Evolutionary conservation across 1,284 basidiomycete species (phyloP), one percentile per base, ranked within the genome.

Genomic region (Puccinia horiana): DNA sequence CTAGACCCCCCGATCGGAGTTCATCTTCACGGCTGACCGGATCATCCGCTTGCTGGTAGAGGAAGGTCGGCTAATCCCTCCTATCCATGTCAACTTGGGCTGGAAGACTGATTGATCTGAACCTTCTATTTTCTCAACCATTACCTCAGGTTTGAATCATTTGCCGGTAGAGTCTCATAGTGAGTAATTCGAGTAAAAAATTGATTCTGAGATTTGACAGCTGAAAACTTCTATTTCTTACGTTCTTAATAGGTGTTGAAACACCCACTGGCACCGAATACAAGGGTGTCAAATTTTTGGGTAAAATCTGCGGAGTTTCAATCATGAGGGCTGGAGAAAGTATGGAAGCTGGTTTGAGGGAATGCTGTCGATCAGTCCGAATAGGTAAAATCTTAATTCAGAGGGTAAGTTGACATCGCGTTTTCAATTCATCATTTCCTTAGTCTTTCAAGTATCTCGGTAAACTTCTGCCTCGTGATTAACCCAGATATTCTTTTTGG

Each of bases 361-460:
- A 98, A 74, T 98, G 96, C 88, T 92, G 96, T 85, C 88, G 90
- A 65, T 85, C 86, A 0, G 94, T 95, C 42, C 90, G 94, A 83
- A 94, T 95, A 83, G 94, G 94, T 52, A 95, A 98, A 89, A 97
- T 97, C 85, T 89, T 98, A 69, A 97, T 98, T 83, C 96, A 97
- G 88, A 88, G 96, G 86, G 94, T 94, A 86, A 83, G 89, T 86
- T 0, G 44, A 37, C 35, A 4, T 65, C 32, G 12, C 37, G 32
- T 42, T 37, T 35, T 9, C 23, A 37, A 26, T n/a, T n/a, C n/a
- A n/a, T 29, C 26, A 58, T n/a, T 26, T n/a, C 49, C 29, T 56
- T 37, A 29, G n/a, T n/a, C n/a, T n/a, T n/a, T n/a, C n/a, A n/a
- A n/a, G n/a, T n/a, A n/a, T n/a, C n/a, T n/a, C n/a, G n/a, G n/a